Percentiles rank a stretch among this genome's conserved stretches.
Conservation (phyloP, 2,329 filamentous ascomycete genomes). For the Madurella fahalii region DNA sequence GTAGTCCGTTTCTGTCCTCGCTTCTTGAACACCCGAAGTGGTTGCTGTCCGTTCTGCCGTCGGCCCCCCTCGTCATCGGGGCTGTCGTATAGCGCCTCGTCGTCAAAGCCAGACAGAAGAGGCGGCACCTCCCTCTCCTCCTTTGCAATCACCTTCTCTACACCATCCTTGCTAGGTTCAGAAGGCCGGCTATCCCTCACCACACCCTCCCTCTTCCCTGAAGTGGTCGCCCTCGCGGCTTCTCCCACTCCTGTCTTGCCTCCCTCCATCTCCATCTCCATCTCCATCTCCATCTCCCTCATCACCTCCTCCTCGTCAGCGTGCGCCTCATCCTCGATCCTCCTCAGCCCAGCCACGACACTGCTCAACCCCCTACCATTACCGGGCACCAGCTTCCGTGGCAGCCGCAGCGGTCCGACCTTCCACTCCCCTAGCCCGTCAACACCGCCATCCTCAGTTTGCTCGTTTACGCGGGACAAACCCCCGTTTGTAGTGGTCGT, state of each 20-base stretch:
- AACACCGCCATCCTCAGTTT: constrained; percentile 48
- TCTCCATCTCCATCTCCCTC: constrained; percentile 50
- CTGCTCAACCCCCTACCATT: constrained; percentile 68
- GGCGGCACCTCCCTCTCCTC: constrained; percentile 27
- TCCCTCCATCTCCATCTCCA: constrained; percentile 6
- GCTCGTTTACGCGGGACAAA: constrained; percentile 17
- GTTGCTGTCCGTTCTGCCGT: constrained; percentile 37
- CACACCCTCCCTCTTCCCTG: no score
- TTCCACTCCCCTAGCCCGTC: constrained; percentile 26
- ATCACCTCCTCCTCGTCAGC: constrained; percentile 73
- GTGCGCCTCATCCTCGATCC: constrained; percentile 63
- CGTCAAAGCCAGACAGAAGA: constrained; percentile 59
- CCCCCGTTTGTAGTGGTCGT: constrained; percentile 40
- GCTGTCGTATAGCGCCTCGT: constrained; percentile 57
- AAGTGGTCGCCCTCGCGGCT: not conserved
- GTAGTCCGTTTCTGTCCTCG: constrained; percentile 80
- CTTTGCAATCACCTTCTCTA: no score
- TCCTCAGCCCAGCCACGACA: constrained; percentile 66
- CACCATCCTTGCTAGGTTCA: no score
- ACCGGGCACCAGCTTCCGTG: constrained; percentile 45
- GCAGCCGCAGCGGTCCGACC: constrained; percentile 49
- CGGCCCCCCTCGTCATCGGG: constrained; percentile 43
- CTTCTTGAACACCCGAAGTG: constrained; percentile 69
- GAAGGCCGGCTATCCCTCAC: no score
- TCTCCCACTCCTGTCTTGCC: not conserved